Base-by-base conservation (phyloP, 345 rosid species). In the Nasturtium officinale region DNA sequence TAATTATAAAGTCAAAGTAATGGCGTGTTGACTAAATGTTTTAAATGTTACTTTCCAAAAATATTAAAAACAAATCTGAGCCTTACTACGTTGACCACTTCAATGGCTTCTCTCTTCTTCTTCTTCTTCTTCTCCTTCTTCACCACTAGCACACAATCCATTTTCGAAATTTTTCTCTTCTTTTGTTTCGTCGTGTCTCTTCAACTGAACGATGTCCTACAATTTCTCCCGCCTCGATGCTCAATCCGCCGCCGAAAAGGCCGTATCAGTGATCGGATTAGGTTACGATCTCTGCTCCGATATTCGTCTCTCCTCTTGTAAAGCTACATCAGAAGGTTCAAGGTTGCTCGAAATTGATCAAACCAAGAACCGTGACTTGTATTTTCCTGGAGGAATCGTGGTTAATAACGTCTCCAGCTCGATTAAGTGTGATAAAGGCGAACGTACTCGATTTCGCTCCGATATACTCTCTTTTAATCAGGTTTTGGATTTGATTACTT, bases 381-480 rank as follows among this genome's bases (percentile, higher is more conserved):
- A 85, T 54, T 54, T 95, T 72, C 97, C 97, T 1, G 93, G 92
- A 2, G 96, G 93, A 16, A 78, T 82, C 46, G 83, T 95, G 35
- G 96, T 91, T n/a, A 65, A 69, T 25, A 63, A 80, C 35, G 99
- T 88, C 42, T 78, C 89, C 3, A 66, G 71, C 45, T 89, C 83
- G 30, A 90, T 95, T 67, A 91, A 85, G 84, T 95, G 96, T 59
- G 99, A 95, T 58, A 95, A 95, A 68, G 99, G 97, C 79, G 97
- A 95, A 58, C 90, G 92, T 12, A 91, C 93, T 4, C 85, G 97
- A 75, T 78, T 91, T 30, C 76, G 83, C 53, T 86, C 97, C 61
- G 97, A 95, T 67, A 83, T 89, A 56, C 91, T 95, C 56, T 82
- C 96, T 69, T 95, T 95, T 71, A 87, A 82, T 64, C 93, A 90